Evolutionary conservation across 2,329 filamentous ascomycete genomes (phyloP).

Genomic region (Trichoderma brevicompactum): DNA sequence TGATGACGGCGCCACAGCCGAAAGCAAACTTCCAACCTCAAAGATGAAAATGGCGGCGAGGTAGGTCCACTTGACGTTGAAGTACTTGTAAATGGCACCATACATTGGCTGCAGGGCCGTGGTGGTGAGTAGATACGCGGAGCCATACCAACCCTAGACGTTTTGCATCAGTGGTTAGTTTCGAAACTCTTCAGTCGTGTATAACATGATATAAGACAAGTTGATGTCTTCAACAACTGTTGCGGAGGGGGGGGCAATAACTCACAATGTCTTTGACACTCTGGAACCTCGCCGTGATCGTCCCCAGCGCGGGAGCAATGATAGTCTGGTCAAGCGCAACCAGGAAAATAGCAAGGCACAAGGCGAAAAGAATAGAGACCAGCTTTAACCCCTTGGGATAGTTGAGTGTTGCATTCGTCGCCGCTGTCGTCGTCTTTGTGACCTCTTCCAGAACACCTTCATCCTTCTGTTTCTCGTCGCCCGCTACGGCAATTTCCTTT

Average conservation of each 20-base stretch:
- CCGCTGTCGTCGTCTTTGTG: constrained; percentile 8
- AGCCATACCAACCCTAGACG: constrained; percentile 55
- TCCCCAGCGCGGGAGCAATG: constrained; percentile 56
- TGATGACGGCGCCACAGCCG: constrained; percentile 51
- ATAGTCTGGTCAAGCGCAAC: constrained; percentile 58
- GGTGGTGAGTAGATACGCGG: constrained; percentile 54
- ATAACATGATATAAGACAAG: not conserved
- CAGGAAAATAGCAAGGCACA: constrained; percentile 54
- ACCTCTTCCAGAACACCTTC: constrained; percentile 18
- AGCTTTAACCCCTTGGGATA: constrained; percentile 50
- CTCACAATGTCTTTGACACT: constrained; percentile 53
- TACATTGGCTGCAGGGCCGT: constrained; percentile 56
- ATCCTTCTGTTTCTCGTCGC: not conserved
- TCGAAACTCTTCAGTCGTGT: not conserved
- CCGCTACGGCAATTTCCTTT: constrained; percentile 24
- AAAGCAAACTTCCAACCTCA: constrained; percentile 50
- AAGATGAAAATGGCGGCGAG: constrained; percentile 50
- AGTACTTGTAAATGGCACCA: constrained; percentile 55
- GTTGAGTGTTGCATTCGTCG: constrained; percentile 27
- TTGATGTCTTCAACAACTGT: no score
- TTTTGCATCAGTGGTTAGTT: not conserved
- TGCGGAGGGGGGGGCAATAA: not conserved
- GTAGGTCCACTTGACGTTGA: constrained; percentile 53
- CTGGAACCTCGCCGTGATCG: constrained; percentile 53
- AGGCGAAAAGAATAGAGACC: constrained; percentile 48